Percentiles rank a stretch among this genome's conserved stretches.
Evolutionary conservation across 139 green algal genomes (phyloP).

Genomic region (Volvox africanus): DNA sequence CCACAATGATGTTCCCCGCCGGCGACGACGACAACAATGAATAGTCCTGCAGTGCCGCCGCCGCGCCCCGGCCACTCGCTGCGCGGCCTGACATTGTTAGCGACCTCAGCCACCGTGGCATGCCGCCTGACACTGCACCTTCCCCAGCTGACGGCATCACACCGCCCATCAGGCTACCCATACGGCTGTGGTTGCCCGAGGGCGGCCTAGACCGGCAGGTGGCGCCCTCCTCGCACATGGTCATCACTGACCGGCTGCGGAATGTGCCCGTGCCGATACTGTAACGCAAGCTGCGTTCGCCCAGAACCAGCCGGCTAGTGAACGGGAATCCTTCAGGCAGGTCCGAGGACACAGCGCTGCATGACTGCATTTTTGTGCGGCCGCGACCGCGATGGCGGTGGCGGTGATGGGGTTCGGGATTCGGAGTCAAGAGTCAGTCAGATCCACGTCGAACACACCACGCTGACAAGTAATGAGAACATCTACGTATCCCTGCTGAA

Average conservation of each 20-base stretch:
- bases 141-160: no score
- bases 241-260: background rate
- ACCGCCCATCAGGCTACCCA: no score
- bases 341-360: background rate
- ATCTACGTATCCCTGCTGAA: no score
- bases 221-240: background rate
- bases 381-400: no score
- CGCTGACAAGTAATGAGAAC: no score
- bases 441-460: no score
- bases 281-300: background rate
- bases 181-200: background rate
- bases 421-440: no score
- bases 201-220: background rate
- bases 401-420: no score
- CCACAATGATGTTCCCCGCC: no score
- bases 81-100: background rate
- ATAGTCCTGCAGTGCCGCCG: background rate
- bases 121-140: no score
- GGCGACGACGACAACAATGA: background rate
- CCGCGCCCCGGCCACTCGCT: no score
- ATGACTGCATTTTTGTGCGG: background rate
- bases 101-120: background rate
- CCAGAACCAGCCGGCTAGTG: background rate
- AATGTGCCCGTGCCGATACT: background rate
- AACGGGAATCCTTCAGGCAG: slow-evolving; percentile 12